These are phyloP conservation scores for Pseudocercospora crystallina DNA, from an alignment of 2,329 filamentous ascomycete species.

Conservation along the genomic window DNA sequence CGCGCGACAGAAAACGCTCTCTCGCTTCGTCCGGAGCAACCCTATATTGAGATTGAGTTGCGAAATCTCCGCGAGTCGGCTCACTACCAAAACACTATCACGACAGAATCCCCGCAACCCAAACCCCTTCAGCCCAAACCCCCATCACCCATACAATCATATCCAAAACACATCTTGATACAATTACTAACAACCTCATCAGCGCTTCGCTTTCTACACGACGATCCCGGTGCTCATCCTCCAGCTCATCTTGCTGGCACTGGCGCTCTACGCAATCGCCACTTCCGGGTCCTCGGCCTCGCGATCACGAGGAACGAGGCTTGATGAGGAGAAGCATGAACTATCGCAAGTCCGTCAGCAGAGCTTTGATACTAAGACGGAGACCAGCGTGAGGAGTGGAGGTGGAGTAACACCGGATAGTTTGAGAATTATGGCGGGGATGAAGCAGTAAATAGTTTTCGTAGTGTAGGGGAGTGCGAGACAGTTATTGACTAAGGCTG, in stretches of 20 bases:
- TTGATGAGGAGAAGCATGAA: conserved; percentile 28
- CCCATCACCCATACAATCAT: not conserved
- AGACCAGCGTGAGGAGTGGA: conserved; percentile 14
- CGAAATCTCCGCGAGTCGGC: too few relatives aligned
- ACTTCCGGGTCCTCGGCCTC: not conserved
- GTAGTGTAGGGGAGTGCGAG: too few relatives aligned
- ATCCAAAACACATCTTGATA: not conserved
- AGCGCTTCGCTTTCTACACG: conserved; percentile 47
- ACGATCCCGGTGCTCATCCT: conserved; percentile 44
- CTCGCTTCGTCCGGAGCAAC: not conserved
- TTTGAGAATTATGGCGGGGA: conserved; percentile 14
- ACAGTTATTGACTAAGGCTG: too few relatives aligned
- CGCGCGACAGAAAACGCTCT: not conserved
- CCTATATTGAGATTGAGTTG: too few relatives aligned
- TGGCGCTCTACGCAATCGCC: conserved; percentile 20
- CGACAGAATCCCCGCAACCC: too few relatives aligned
- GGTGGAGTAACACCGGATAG: conserved; percentile 6
- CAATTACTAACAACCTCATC: not conserved
- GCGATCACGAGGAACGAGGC: conserved; percentile 8
- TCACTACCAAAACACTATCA: too few relatives aligned
- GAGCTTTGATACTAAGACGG: conserved; percentile 23
- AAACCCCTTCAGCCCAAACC: too few relatives aligned
- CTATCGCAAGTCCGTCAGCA: conserved; percentile 10
- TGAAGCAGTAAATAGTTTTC: conserved; percentile 10
- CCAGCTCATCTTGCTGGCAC: conserved; percentile 32